phyloP scores from a whole-genome alignment of 805 yeast species.

The Kodamaea kaohsiungensis region DNA sequence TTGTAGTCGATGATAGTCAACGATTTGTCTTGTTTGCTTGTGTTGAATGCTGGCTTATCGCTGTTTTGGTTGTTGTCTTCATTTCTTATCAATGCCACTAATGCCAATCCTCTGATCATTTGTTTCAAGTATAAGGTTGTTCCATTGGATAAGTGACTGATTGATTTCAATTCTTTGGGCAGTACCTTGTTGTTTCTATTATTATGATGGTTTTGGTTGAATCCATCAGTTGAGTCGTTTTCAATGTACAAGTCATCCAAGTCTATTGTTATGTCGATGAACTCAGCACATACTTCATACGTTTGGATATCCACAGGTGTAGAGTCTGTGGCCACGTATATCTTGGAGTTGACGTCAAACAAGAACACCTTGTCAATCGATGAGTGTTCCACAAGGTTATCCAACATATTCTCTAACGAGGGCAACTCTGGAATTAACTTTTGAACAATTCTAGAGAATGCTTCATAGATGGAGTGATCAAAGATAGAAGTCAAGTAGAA shows the following conservation, averaged over 20 bases:
- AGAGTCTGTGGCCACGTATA: constrained; percentile 94
- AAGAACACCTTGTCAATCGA: constrained; percentile 90
- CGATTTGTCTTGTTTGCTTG: constrained; percentile 32
- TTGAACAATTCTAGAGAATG: constrained; percentile 90
- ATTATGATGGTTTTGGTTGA: constrained; percentile 10
- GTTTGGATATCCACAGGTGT: constrained; percentile 94
- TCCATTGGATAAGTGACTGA: constrained; percentile 79
- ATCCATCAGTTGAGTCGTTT: constrained; percentile 23
- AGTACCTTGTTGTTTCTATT: constrained; percentile 5
- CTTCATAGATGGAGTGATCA: constrained; percentile 95
- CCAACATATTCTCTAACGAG: constrained; percentile 82
- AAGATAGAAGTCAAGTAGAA: constrained; percentile 92
- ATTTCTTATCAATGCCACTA: constrained; percentile 80
- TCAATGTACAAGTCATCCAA: constrained; percentile 66
- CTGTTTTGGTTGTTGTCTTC: constrained; percentile 40
- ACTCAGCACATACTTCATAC: constrained; percentile 96
- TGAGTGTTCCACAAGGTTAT: constrained; percentile 83
- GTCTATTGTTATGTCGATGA: constrained; percentile 91
- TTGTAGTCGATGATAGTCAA: constrained; percentile 83
- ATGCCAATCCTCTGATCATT: constrained; percentile 89
- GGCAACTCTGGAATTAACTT: constrained; percentile 88
- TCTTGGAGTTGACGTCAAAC: constrained; percentile 89
- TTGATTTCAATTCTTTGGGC: constrained; percentile 54
- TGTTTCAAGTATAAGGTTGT: constrained; percentile 81
- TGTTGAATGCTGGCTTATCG: constrained; percentile 1